These are phyloP conservation scores for Phytophthora crassamura DNA, from an alignment of 352 stramenopile genomes.

Conservation along the genomic window DNA sequence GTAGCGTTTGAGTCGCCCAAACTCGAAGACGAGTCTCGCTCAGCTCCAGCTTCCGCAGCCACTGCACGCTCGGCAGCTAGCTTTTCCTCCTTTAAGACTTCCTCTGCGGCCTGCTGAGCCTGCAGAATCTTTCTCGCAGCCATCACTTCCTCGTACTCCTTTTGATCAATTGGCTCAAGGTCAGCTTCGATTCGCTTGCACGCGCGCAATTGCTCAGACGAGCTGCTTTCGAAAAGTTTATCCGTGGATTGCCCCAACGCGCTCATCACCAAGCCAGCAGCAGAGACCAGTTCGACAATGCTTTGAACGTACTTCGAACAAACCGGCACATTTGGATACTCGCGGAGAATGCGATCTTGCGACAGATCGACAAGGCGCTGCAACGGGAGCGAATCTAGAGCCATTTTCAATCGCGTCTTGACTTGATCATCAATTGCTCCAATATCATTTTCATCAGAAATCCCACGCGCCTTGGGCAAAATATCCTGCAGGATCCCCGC, in stretches of 20 bases:
- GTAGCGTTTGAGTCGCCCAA: conserved; percentile 22
- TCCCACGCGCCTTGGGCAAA: conserved; percentile 47
- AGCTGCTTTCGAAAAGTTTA: conserved; percentile 55
- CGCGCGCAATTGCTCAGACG: conserved; percentile 47
- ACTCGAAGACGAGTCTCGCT: conserved; percentile 33
- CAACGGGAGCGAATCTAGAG: conserved; percentile 66
- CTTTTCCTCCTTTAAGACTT: conserved; percentile 50
- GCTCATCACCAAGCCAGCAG: conserved; percentile 65
- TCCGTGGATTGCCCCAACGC: conserved; percentile 58
- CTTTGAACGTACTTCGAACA: conserved; percentile 89
- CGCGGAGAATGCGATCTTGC: conserved; percentile 77
- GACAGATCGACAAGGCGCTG: conserved; percentile 75
- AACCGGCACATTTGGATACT: conserved; percentile 79
- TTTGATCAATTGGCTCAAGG: conserved; percentile 66
- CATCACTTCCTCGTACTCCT: conserved; percentile 73
- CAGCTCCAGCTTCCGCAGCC: conserved; percentile 27
- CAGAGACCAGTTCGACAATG: conserved; percentile 83
- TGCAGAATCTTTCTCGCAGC: conserved; percentile 49
- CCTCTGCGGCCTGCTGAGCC: conserved; percentile 56
- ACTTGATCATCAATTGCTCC: conserved; percentile 34
- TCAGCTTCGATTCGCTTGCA: conserved; percentile 72
- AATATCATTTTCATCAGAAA: conserved; percentile 19
- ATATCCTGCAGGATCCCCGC: conserved; percentile 82
- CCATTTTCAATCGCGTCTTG: conserved; percentile 38
- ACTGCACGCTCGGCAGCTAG: conserved; percentile 51